A percentile compares a stretch with the other conserved stretches of the same genome.
These are phyloP conservation scores for Spirogloea muscicola DNA, from an alignment of 139 green algal species.

Conservation along the genomic window DNA sequence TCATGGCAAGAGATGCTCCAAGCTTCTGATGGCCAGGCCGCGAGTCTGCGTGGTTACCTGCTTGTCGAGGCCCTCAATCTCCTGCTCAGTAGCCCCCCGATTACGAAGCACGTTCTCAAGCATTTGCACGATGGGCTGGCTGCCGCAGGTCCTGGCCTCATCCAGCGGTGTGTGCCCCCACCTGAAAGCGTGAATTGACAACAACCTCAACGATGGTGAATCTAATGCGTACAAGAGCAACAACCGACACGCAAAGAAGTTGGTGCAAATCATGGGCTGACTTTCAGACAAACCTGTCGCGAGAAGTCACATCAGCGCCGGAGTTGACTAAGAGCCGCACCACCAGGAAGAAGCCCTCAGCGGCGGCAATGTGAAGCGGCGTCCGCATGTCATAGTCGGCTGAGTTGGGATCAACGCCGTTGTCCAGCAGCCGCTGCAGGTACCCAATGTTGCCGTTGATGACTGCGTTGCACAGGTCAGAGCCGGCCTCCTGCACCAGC, in stretches of 20 bases:
- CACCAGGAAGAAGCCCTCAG: background rate
- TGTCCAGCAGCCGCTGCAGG: background rate
- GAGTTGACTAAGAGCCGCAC: background rate
- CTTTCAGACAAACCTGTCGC: background rate
- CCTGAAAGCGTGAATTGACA: background rate
- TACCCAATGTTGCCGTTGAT: background rate
- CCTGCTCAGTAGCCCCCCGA: too few relatives aligned
- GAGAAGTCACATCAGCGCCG: constrained; percentile 1
- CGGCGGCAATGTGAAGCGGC: constrained; percentile 7
- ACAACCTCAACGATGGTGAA: background rate
- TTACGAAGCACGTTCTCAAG: background rate
- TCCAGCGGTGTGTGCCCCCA: background rate
- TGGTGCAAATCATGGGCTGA: background rate
- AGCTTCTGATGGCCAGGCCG: too few relatives aligned
- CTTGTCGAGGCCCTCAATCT: too few relatives aligned
- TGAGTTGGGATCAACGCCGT: constrained; percentile 8
- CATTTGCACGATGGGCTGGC: background rate
- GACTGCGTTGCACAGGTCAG: background rate
- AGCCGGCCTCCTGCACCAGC: background rate
- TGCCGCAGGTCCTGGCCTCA: background rate
- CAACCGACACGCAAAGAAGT: background rate
- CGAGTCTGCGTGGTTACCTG: too few relatives aligned
- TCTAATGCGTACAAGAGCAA: background rate
- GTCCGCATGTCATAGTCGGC: constrained; percentile 15
- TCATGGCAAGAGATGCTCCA: too few relatives aligned